phyloP scores from a whole-genome alignment of 192 early-diverging fungal species.

The Rhizophagus prolifer region DNA sequence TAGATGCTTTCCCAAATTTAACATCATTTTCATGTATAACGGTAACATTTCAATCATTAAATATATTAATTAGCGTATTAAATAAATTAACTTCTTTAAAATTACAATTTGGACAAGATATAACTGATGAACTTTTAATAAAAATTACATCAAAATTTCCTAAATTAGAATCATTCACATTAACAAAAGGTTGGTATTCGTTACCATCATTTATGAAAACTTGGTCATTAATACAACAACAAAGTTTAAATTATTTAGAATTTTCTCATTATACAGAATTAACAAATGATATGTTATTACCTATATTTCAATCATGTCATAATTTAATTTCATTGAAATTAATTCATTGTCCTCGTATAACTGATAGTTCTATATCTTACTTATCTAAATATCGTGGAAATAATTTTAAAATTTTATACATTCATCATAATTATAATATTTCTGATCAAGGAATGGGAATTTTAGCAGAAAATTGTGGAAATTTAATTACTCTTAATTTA shows the following conservation, averaged over 20 bases:
- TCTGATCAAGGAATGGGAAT: neutral
- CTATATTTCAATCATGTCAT: neutral
- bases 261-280: neutral
- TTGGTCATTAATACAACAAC: neutral
- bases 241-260: neutral
- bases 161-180: neutral
- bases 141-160: neutral
- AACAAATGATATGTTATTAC: neutral
- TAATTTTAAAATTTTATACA: neutral
- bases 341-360: neutral
- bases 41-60: neutral
- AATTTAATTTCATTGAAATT: neutral
- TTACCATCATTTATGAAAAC: neutral
- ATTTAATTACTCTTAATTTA: neutral
- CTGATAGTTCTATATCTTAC: neutral
- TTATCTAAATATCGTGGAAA: neutral
- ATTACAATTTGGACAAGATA: neutral
- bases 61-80: neutral
- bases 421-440: slow-evolving; percentile 2
- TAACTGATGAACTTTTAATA: neutral
- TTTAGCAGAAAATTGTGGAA: neutral
- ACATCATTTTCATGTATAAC: neutral
- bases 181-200: neutral
- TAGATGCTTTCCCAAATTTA: neutral
- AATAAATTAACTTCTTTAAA: neutral